Conservation (phyloP, 2,329 filamentous ascomycete genomes). For the Colletotrichum sp. region DNA sequence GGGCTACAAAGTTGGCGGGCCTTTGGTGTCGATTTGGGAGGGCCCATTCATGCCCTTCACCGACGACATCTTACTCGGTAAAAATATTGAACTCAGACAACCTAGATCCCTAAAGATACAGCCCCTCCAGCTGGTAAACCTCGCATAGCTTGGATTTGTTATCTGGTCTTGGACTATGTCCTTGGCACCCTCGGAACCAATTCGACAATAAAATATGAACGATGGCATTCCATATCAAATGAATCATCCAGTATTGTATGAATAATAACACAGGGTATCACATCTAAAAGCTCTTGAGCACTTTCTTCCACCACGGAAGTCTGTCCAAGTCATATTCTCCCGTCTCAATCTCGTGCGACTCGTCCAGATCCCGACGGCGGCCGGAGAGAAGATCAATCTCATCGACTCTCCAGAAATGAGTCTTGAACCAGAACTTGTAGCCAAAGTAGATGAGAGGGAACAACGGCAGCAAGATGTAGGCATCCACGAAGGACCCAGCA, state of each 20-base stretch:
- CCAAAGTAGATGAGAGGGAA: constrained; percentile 62
- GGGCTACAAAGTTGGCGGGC: background rate
- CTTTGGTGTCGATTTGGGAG: background rate
- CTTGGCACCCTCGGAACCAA: no score
- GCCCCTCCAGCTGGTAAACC: no score
- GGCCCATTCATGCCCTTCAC: background rate
- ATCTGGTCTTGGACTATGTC: no score
- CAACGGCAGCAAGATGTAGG: constrained; percentile 65
- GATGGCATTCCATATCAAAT: background rate
- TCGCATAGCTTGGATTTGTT: no score
- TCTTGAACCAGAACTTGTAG: constrained; percentile 62
- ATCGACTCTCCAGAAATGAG: constrained; percentile 51
- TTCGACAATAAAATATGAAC: no score
- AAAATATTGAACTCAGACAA: no score
- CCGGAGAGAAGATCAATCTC: constrained; percentile 65
- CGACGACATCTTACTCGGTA: background rate
- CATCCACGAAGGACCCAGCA: constrained; percentile 65
- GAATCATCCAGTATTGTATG: background rate
- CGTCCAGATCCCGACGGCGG: constrained; percentile 59
- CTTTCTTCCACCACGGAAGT: constrained; percentile 46
- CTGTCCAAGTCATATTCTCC: constrained; percentile 26
- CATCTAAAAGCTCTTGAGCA: constrained; percentile 46
- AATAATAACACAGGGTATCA: background rate
- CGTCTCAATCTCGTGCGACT: constrained; percentile 37
- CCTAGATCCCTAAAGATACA: background rate